phyloP scores from a whole-genome alignment of 2,329 filamentous ascomycete genomes.

The Cladosporium sp. region DNA sequence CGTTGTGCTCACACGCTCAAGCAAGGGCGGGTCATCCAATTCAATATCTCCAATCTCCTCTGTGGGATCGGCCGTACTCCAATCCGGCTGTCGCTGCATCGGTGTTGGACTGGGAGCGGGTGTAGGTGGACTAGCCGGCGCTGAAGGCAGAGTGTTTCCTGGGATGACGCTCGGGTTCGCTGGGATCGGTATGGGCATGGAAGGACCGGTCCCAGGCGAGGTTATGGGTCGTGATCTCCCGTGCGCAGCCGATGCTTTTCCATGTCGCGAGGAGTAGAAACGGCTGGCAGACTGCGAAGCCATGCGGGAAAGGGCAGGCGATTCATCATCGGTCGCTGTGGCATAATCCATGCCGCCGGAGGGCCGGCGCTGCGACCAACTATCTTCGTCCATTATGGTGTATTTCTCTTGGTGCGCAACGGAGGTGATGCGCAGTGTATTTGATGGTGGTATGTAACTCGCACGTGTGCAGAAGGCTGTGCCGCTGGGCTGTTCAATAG shows the following conservation, averaged over 20 bases:
- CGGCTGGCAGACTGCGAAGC: constrained; percentile 27
- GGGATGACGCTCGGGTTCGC: constrained; percentile 49
- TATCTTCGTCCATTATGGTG: constrained; percentile 9
- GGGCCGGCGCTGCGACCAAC: constrained; percentile 21
- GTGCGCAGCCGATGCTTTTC: constrained; percentile 36
- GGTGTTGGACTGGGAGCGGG: constrained; percentile 64
- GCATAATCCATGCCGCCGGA: constrained; percentile 28
- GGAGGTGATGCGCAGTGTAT: not conserved
- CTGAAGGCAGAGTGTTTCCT: constrained; percentile 59
- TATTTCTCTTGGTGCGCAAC: not conserved
- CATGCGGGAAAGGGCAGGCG: constrained; percentile 28
- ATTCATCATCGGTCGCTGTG: constrained; percentile 20
- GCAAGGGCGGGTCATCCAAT: constrained; percentile 18
- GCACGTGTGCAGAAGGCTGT: not conserved
- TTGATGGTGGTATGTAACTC: not conserved
- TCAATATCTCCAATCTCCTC: constrained; percentile 66
- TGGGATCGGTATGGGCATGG: constrained; percentile 42
- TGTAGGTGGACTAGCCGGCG: constrained; percentile 63
- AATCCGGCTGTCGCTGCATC: constrained; percentile 62
- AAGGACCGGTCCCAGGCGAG: constrained; percentile 31
- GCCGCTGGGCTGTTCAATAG: not conserved
- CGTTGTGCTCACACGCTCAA: constrained; percentile 22
- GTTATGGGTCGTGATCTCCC: constrained; percentile 44
- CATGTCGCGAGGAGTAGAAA: constrained; percentile 25
- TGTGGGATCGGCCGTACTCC: constrained; percentile 72